Conservation (phyloP, 352 stramenopile genomes). For the Phytophthora vignae region DNA sequence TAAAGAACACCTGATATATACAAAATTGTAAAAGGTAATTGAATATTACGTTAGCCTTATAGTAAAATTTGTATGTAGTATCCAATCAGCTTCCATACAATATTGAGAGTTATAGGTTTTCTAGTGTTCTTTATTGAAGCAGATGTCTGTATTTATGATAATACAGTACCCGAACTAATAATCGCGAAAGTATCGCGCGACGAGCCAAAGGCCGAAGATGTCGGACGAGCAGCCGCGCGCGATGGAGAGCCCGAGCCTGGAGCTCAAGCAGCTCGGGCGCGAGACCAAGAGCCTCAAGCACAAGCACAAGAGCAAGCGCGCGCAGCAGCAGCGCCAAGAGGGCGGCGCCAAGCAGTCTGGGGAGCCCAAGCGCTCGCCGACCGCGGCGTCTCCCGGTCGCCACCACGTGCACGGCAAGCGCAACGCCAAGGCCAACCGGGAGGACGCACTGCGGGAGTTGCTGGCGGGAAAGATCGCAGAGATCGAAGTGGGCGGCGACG, state of each 20-base stretch:
- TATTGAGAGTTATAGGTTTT: too few species aligned
- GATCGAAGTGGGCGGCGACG: constrained; percentile 83
- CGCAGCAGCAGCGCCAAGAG: constrained; percentile 29
- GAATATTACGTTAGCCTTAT: too few species aligned
- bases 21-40: too few species aligned
- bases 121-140: too few species aligned
- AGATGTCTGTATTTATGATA: too few species aligned
- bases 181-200: too few species aligned
- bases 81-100: too few species aligned
- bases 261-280: constrained; percentile 69
- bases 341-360: constrained; percentile 12
- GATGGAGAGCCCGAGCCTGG: constrained; percentile 44
- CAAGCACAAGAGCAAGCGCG: constrained; percentile 81
- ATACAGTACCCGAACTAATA: too few species aligned
- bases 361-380: constrained; percentile 35
- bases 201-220: constrained; percentile 19
- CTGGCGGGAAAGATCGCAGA: constrained; percentile 87
- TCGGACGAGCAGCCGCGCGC: constrained; percentile 36
- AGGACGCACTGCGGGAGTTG: constrained; percentile 79
- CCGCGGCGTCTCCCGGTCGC: constrained; percentile 29
- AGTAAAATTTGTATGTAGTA: too few species aligned
- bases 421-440: constrained; percentile 35
- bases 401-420: constrained; percentile 40
- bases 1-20: too few species aligned
- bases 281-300: constrained; percentile 83